Evolutionary conservation across 2,329 filamentous ascomycete genomes (phyloP).

Genomic region (Colletotrichum noveboracense): DNA sequence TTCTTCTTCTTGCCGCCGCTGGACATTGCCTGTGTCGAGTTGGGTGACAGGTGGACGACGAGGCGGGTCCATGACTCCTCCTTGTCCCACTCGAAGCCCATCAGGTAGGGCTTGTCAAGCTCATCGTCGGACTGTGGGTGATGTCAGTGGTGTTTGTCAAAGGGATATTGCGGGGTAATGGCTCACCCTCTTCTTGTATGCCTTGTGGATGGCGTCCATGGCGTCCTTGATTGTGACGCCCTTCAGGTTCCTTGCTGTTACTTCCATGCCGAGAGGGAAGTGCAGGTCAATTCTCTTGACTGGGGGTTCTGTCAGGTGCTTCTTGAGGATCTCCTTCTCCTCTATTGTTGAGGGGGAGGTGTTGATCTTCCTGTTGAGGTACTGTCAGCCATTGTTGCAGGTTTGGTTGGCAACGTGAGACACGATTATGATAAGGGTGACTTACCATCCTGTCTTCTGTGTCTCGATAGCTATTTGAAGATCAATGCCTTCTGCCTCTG

Average conservation of each 20-base stretch:
- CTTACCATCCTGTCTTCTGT: constrained; percentile 87
- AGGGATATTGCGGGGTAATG: no score
- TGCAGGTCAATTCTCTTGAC: constrained; percentile 95
- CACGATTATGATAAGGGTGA: constrained; percentile 3
- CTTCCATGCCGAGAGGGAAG: constrained; percentile 86
- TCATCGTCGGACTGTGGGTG: constrained; percentile 81
- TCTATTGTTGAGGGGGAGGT: constrained; percentile 79
- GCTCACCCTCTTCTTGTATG: constrained; percentile 93
- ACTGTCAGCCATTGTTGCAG: not conserved
- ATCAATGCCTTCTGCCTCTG: constrained; percentile 76
- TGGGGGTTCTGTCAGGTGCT: constrained; percentile 78
- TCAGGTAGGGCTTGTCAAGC: constrained; percentile 83
- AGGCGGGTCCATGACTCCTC: constrained; percentile 89
- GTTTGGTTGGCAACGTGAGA: not conserved
- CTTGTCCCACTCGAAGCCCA: constrained; percentile 96
- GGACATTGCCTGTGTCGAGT: constrained; percentile 54
- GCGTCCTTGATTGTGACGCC: constrained; percentile 98
- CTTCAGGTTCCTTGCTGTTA: constrained; percentile 89
- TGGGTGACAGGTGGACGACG: constrained; percentile 74
- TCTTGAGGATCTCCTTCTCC: constrained; percentile 83
- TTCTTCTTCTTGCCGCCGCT: constrained; percentile 69
- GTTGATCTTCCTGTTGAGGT: constrained; percentile 82
- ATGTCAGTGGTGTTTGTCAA: not conserved
- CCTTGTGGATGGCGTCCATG: constrained; percentile 92
- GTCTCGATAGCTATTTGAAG: constrained; percentile 81